phyloP scores from a whole-genome alignment of 768 basidiomycete genomes.

The Fomitopsis serialis region DNA sequence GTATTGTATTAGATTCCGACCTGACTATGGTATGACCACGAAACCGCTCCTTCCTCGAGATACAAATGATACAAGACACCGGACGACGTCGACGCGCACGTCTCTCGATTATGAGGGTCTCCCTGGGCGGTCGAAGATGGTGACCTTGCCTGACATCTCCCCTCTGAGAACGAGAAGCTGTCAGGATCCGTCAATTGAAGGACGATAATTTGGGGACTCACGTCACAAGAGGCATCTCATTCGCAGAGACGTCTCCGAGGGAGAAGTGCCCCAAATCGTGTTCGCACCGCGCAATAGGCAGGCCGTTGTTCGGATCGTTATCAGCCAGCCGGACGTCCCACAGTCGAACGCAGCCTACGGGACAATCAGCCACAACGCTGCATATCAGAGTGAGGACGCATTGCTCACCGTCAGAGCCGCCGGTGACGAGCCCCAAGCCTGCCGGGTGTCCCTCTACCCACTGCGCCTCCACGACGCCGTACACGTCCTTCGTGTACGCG shows the following conservation, averaged over 20 bases:
- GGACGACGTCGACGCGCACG: no score
- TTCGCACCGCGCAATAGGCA: slow-evolving; percentile 43
- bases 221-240: slow-evolving; percentile 57
- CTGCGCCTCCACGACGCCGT: slow-evolving; percentile 45
- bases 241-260: slow-evolving; percentile 46
- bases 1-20: not conserved
- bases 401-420: slow-evolving; percentile 56
- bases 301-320: slow-evolving; percentile 37
- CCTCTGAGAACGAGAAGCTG: no score
- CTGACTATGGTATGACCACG: no score
- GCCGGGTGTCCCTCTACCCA: slow-evolving; percentile 43
- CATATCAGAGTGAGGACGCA: not conserved
- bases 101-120: no score
- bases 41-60: not conserved
- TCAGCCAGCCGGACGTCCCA: slow-evolving; percentile 53
- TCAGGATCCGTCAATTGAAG: not conserved
- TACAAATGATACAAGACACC: not conserved
- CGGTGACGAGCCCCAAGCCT: slow-evolving; percentile 49
- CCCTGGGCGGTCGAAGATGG: slow-evolving; percentile 2
- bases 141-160: slow-evolving; percentile 11
- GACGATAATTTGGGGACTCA: slow-evolving; percentile 26
- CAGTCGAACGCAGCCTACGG: slow-evolving; percentile 59
- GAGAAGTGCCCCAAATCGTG: slow-evolving; percentile 57
- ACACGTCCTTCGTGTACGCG: slow-evolving; percentile 25
- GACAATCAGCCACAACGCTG: slow-evolving; percentile 3